Evolutionary conservation across 2,329 filamentous ascomycete genomes (phyloP), one percentile per base, ranked within the genome.

Genomic region (Leptographium wingfieldii): DNA sequence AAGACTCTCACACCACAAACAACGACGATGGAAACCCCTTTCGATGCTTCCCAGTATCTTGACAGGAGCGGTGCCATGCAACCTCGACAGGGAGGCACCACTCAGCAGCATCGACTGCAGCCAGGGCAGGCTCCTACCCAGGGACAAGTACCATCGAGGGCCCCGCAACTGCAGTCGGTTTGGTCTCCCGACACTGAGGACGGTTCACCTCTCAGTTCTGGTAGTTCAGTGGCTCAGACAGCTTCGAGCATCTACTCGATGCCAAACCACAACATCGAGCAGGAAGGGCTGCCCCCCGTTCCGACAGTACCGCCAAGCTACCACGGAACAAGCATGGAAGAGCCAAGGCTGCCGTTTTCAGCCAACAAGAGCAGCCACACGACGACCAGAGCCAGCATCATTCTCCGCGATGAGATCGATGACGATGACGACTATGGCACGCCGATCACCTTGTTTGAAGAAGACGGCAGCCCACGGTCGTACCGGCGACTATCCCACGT

Each of bases 381-480:
- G 25, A 19, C 27, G 12, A 38, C 9, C 5, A 27, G 43, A n/a
- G 19, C 16, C 43, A n/a, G 43, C 4, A 46, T 19, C 7, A n/a
- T 46, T 46, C 43, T 22, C 38, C 22, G 5, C 10, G 12, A n/a
- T 7, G 7, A 6, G 6, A 46, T 63, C 54, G 63, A 66, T 29
- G 62, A 81, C 3, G 77, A 81, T 25, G 73, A 75, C 27, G 73
- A 75, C 29, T 75, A 72, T 63, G 72, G 73, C 48, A 86, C 83
- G 0, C 82, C 83, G 0, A 81, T 78, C 60, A 89, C 86, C 0
- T 74, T 87, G 1, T 89, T 89, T 64, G 86, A 89, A 67, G 86
- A 89, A 67, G 86, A 88, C 63, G 80, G 80, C 25, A 76, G 72
- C 62, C 76, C 74, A 3, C 68, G 68, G 33, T 55, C 59, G 5